phyloP scores from a whole-genome alignment of 768 basidiomycete genomes.

The Fomitopsis pulvina region DNA sequence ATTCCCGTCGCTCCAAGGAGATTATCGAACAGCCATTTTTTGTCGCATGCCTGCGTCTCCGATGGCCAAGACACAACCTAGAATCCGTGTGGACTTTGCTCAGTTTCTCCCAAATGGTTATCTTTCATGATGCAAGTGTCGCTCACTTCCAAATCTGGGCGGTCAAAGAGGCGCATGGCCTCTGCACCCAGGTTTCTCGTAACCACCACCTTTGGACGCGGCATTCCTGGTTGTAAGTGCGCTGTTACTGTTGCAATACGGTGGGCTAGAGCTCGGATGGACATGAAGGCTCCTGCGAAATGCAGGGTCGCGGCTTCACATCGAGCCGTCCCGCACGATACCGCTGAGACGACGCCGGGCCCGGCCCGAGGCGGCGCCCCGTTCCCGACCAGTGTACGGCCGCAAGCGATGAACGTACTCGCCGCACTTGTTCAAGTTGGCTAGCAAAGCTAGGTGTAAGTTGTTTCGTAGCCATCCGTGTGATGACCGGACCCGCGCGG shows the following conservation, averaged over 20 bases:
- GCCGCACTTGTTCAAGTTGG: too few relatives aligned
- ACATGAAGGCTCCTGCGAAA: not conserved
- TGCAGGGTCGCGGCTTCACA: too few relatives aligned
- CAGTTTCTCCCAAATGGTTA: not conserved
- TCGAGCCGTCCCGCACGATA: too few relatives aligned
- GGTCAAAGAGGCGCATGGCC: constrained; percentile 49
- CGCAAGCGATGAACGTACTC: too few relatives aligned
- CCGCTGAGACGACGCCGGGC: too few relatives aligned
- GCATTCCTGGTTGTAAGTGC: constrained; percentile 1
- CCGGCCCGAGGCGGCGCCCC: too few relatives aligned
- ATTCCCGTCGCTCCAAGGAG: constrained; percentile 55
- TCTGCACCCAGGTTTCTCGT: constrained; percentile 56
- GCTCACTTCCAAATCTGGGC: constrained; percentile 48
- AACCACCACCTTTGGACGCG: constrained; percentile 43
- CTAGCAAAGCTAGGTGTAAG: too few relatives aligned
- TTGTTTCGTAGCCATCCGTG: too few relatives aligned
- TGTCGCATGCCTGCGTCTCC: constrained; percentile 44
- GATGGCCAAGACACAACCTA: constrained; percentile 47
- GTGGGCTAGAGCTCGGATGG: not conserved
- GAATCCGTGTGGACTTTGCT: not conserved
- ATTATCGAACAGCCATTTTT: constrained; percentile 71
- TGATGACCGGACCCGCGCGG: too few relatives aligned
- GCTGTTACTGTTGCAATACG: not conserved
- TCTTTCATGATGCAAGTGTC: not conserved
- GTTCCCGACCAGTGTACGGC: too few relatives aligned